These are phyloP conservation scores for Raphanus sativus DNA, from an alignment of 345 rosid species.

Conservation along the genomic window DNA sequence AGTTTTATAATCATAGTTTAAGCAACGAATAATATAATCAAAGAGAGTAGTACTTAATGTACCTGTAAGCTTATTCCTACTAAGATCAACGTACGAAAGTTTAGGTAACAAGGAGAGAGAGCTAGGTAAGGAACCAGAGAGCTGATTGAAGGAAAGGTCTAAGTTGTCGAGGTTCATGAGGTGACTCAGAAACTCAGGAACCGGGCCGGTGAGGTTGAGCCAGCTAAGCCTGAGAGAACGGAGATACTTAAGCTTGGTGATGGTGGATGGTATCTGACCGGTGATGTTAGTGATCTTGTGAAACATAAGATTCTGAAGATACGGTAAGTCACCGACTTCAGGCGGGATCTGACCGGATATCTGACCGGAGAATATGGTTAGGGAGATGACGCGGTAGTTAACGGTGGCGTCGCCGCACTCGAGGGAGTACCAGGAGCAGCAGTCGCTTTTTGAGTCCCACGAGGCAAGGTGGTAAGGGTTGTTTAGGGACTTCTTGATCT, in stretches of 20 bases:
- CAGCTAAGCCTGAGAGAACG: background rate
- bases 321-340: constrained; percentile 61
- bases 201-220: background rate
- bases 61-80: background rate
- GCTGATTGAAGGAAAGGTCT: background rate
- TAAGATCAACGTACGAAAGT: background rate
- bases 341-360: constrained; percentile 55
- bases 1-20: background rate
- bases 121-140: background rate
- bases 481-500: constrained; percentile 53
- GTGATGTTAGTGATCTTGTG: background rate
- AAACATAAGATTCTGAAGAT: constrained; percentile 29
- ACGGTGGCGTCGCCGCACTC: constrained; percentile 53
- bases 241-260: background rate
- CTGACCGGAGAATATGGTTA: constrained; percentile 47
- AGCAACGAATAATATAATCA: background rate
- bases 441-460: constrained; percentile 60
- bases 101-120: background rate
- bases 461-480: constrained; percentile 60
- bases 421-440: constrained; percentile 68
- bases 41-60: background rate
- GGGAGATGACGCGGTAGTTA: constrained; percentile 59
- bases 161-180: background rate
- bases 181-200: background rate
- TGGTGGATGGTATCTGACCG: background rate